Evolutionary conservation across 2,329 filamentous ascomycete species (phyloP).

Genomic region (Xylaria sp.): DNA sequence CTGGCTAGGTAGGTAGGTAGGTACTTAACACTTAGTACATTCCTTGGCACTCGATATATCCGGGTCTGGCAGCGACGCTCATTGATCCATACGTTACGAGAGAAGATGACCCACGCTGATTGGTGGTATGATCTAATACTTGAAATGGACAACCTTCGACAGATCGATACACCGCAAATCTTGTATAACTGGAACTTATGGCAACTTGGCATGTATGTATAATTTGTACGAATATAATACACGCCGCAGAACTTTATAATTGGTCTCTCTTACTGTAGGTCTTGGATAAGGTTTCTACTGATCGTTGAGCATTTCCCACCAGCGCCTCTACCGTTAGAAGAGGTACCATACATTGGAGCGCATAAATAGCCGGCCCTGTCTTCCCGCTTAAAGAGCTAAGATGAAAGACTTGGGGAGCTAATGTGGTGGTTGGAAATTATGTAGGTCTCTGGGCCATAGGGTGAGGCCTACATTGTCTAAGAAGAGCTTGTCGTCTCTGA

Average conservation of each 20-base stretch:
- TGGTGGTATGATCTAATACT: conserved; percentile 6
- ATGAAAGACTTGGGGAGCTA: background rate
- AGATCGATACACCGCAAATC: too few relatives aligned
- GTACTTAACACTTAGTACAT: background rate
- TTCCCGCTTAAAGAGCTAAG: background rate
- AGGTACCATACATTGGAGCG: background rate
- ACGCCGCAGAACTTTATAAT: background rate
- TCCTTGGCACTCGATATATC: conserved; percentile 1
- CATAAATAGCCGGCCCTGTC: too few relatives aligned
- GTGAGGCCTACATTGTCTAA: background rate
- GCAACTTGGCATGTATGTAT: background rate
- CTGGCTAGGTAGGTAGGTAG: too few relatives aligned
- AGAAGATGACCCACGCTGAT: conserved; percentile 1
- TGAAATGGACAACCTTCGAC: background rate
- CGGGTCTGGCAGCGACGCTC: conserved; percentile 7
- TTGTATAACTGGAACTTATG: background rate
- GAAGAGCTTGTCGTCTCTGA: background rate
- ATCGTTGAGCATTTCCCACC: background rate
- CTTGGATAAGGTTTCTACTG: background rate
- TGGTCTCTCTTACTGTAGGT: background rate
- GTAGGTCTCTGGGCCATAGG: background rate
- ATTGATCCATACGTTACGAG: conserved; percentile 1
- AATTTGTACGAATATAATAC: background rate
- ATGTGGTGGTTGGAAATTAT: background rate
- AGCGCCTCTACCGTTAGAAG: background rate